Evolutionary conservation across 192 early-diverging fungal genomes (phyloP), one percentile per base, ranked within the genome.

Genomic region (Podila epigama): DNA sequence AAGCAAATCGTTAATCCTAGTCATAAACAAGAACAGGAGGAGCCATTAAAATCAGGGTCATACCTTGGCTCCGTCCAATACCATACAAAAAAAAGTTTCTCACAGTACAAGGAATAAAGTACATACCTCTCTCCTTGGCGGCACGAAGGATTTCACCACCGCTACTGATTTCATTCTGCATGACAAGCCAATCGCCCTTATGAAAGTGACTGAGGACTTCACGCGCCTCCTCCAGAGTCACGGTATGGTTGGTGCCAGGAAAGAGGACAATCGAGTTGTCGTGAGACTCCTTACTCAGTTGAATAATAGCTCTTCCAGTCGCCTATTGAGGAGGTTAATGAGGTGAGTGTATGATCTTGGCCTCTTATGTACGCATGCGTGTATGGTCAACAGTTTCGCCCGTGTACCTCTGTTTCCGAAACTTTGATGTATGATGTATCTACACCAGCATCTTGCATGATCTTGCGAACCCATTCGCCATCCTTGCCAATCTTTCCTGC

Each of bases 241-340:
- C 71, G 22, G 71, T 62, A 69, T 87, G 77, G 83, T 95, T 96
- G 16, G 95, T 88, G 13, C 94, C 95, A 3, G 90, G 88, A 39
- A 87, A 90, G 34, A 98, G 80, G 6, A 98, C 83, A 63, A 98
- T 98, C 11, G 91, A 84, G 73, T 98, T 98, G 55, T 98, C 95
- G 39, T 89, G 89, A 0, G 82, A 85, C 33, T 71, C 69, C 18
- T 66, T 51, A 41, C 89, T 90, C 12, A 94, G 85, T 81, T 98
- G 95, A 56, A 96, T 96, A 28, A 96, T 86, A 11, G 95, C 96
- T 12, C 92, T 84, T 22, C 96, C 96, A 2, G 91, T 95, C 7
- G 84, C 70, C 84, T 91, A 51, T 25, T 20, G 42, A 13, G 20
- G 18, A n/a, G 34, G 28, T 28, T 36, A 3, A 71, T 18, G 28